Evolutionary conservation across 805 yeast genomes (phyloP).

Genomic region (Metschnikowia matae): DNA sequence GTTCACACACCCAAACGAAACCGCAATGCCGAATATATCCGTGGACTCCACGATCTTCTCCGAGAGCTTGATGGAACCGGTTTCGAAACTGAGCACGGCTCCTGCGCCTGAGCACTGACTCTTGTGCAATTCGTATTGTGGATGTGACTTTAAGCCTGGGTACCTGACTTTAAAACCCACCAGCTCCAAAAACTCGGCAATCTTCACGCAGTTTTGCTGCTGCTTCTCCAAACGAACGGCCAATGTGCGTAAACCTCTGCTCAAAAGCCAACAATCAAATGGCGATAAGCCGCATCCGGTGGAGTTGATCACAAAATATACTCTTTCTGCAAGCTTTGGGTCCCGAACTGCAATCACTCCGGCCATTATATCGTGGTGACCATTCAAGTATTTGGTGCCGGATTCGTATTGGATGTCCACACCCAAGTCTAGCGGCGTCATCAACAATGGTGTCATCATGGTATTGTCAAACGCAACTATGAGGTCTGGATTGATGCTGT

Average conservation of each 20-base stretch:
- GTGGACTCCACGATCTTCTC: constrained; percentile 74
- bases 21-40: constrained; percentile 80
- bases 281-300: constrained; percentile 92
- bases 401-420: constrained; percentile 91
- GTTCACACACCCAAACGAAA: constrained; percentile 91
- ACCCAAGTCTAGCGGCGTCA: constrained; percentile 81
- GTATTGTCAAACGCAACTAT: constrained; percentile 89
- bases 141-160: constrained; percentile 80
- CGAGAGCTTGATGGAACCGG: constrained; percentile 64
- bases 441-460: constrained; percentile 89
- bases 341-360: constrained; percentile 77
- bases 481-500: constrained; percentile 60
- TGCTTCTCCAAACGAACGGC: constrained; percentile 85
- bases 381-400: constrained; percentile 88
- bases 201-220: constrained; percentile 69
- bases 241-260: constrained; percentile 85
- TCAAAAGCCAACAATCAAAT: constrained; percentile 84
- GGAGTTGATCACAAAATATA: constrained; percentile 79
- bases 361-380: constrained; percentile 97
- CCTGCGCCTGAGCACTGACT: constrained; percentile 82
- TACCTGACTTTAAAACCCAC: constrained; percentile 76
- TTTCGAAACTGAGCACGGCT: constrained; percentile 84
- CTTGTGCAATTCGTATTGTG: constrained; percentile 75
- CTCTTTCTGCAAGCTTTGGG: constrained; percentile 57
- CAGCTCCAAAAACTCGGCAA: constrained; percentile 69